Conservation (phyloP, 768 basidiomycete species). For the Psilocybe tampanensis region DNA sequence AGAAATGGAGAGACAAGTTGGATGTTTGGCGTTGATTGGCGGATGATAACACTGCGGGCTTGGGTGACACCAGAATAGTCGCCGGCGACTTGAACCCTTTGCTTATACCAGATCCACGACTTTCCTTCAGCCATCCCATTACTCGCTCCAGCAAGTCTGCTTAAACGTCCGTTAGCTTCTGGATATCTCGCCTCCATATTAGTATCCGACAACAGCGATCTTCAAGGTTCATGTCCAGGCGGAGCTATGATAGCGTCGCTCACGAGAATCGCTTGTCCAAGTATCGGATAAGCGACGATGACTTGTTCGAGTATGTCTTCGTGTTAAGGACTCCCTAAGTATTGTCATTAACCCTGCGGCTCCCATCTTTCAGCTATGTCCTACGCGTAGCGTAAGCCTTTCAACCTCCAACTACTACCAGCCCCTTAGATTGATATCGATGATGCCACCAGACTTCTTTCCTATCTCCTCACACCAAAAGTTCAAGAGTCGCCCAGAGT, state of each 20-base stretch:
- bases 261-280: slow-evolving; percentile 76
- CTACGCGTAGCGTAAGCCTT: slow-evolving; percentile 80
- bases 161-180: background rate
- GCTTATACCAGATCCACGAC: background rate
- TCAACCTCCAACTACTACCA: slow-evolving; percentile 12
- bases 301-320: slow-evolving; percentile 73
- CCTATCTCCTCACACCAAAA: slow-evolving; percentile 71
- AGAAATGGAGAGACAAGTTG: background rate
- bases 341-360: background rate
- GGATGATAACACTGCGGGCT: slow-evolving; percentile 10
- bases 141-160: background rate
- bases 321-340: slow-evolving; percentile 13
- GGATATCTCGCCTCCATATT: background rate
- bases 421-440: slow-evolving; percentile 16
- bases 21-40: slow-evolving; percentile 22
- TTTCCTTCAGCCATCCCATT: background rate
- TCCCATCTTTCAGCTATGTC: slow-evolving; percentile 56
- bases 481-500: slow-evolving; percentile 36
- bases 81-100: slow-evolving; percentile 12
- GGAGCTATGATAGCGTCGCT: slow-evolving; percentile 73
- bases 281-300: slow-evolving; percentile 81
- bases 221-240: slow-evolving; percentile 57
- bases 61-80: slow-evolving; percentile 9
- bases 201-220: background rate
- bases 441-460: slow-evolving; percentile 57